Percentiles rank a stretch among this genome's conserved stretches.
Conservation (phyloP, 2,329 filamentous ascomycete species). For the Sporothrix brasiliensis region DNA sequence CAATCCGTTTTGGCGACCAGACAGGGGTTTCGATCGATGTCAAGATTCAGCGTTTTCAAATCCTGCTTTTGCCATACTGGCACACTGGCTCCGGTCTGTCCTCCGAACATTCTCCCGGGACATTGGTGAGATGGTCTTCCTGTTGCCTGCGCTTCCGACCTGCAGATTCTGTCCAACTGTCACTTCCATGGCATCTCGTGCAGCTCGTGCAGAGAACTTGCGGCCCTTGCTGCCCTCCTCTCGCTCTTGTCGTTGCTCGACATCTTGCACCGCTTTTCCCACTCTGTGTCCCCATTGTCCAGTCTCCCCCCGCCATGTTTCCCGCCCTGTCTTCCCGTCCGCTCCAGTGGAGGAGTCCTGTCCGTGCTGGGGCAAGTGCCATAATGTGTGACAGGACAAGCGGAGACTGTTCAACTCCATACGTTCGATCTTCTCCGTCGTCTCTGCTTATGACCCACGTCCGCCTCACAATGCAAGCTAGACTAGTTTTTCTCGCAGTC, state of each 20-base stretch:
- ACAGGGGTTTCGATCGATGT: background rate
- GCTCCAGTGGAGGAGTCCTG: background rate
- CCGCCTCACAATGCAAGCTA: slow-evolving; percentile 19
- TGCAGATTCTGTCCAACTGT: background rate
- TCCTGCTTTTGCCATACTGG: too few relatives aligned
- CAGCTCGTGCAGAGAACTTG: background rate
- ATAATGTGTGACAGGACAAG: background rate
- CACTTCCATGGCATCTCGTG: background rate
- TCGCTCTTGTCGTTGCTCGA: background rate
- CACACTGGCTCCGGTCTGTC: too few relatives aligned
- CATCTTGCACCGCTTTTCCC: background rate
- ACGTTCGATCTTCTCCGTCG: background rate
- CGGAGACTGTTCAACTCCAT: background rate
- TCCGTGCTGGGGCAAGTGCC: background rate
- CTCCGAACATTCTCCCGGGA: slow-evolving; percentile 5
- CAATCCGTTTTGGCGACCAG: background rate
- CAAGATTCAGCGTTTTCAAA: slow-evolving; percentile 2
- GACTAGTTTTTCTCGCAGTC: slow-evolving; percentile 3
- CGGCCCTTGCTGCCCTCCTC: background rate
- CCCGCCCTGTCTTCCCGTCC: background rate
- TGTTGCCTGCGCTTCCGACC: slow-evolving; percentile 5
- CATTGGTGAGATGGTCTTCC: background rate
- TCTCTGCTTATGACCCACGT: background rate
- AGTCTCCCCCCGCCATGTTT: background rate
- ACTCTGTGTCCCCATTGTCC: slow-evolving; percentile 1